Evolutionary conservation across 805 yeast species (phyloP).

Genomic region (Pichia thaimueangensis): DNA sequence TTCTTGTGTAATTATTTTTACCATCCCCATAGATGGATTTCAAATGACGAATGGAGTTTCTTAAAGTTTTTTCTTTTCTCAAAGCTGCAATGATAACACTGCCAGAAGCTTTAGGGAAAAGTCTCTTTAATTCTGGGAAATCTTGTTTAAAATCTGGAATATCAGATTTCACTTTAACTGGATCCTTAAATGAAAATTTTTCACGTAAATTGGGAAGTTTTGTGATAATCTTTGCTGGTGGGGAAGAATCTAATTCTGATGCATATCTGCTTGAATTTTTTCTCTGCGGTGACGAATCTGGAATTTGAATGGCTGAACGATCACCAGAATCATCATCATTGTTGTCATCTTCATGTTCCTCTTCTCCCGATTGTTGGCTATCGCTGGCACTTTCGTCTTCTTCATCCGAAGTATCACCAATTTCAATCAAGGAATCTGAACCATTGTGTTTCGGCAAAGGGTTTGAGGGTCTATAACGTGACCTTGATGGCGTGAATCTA

Average conservation of each 20-base stretch:
- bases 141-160: conserved; percentile 15
- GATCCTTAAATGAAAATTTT: conserved; percentile 33
- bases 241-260: conserved; percentile 18
- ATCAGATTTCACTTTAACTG: background rate
- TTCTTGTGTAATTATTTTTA: background rate
- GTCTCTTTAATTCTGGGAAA: conserved; percentile 26
- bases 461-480: too few relatives aligned
- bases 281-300: conserved; percentile 38
- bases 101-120: conserved; percentile 28
- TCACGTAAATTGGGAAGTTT: conserved; percentile 33
- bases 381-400: background rate
- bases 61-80: conserved; percentile 26
- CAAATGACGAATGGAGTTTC: conserved; percentile 28
- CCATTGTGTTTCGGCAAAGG: too few relatives aligned
- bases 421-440: background rate
- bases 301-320: conserved; percentile 38
- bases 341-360: background rate
- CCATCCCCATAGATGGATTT: conserved; percentile 10
- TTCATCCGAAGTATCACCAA: too few relatives aligned
- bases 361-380: background rate
- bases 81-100: conserved; percentile 27
- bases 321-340: conserved; percentile 4
- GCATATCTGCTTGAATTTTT: conserved; percentile 16
- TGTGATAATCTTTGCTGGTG: conserved; percentile 21
- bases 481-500: too few relatives aligned